A percentile compares a stretch with the other conserved stretches of the same genome.
phyloP scores from a whole-genome alignment of 345 rosid species.

The Combretum micranthum region DNA sequence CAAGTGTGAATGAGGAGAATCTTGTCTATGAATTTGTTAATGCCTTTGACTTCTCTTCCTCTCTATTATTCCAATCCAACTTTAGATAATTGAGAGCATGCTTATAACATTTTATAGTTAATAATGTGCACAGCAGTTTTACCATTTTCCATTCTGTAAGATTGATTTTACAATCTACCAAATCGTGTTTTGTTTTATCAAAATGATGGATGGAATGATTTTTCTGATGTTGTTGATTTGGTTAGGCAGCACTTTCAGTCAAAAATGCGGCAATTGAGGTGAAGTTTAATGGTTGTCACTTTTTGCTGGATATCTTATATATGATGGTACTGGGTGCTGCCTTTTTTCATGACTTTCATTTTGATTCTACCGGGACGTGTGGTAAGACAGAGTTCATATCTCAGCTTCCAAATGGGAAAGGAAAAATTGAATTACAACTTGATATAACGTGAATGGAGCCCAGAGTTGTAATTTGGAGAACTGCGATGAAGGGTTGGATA shows the following conservation, averaged over 20 bases:
- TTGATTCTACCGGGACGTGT: constrained; percentile 10
- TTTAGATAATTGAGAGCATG: no score
- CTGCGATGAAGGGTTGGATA: constrained; percentile 57
- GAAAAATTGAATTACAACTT: constrained; percentile 72
- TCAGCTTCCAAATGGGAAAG: constrained; percentile 23
- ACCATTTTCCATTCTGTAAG: no score
- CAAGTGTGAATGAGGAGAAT: no score
- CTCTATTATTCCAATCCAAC: no score
- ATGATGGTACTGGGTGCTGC: constrained; percentile 32
- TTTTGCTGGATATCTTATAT: constrained; percentile 28
- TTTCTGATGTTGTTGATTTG: constrained; percentile 17
- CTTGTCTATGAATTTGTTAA: no score
- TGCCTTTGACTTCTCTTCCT: no score
- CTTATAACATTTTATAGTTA: no score
- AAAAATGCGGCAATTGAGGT: constrained; percentile 26
- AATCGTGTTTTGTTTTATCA: no score
- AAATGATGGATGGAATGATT: no score
- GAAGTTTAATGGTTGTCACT: constrained; percentile 19
- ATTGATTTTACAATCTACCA: constrained; percentile 22
- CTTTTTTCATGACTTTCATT: constrained; percentile 31
- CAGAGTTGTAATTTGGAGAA: no score
- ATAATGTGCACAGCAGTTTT: no score
- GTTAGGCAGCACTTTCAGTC: constrained; percentile 21
- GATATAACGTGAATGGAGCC: no score
- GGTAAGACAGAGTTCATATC: neutral